These are phyloP conservation scores for Auriculariales sp. DNA, from an alignment of 768 basidiomycete species.

Conservation along the genomic window DNA sequence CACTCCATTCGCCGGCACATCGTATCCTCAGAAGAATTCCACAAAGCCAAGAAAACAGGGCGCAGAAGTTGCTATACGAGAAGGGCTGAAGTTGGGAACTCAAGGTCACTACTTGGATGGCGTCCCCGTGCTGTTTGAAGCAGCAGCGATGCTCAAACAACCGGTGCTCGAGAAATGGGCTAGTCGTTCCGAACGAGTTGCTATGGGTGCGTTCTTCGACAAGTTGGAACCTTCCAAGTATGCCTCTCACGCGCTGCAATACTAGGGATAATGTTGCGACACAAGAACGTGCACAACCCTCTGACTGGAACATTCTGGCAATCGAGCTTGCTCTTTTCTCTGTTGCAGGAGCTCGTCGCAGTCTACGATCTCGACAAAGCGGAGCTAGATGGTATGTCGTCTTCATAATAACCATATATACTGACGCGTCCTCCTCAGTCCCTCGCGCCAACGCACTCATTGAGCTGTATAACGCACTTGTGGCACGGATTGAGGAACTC, in stretches of 20 bases:
- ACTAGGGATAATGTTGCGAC: constrained; percentile 53
- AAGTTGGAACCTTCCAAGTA: neutral
- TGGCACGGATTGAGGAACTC: constrained; percentile 42
- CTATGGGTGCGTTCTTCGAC: constrained; percentile 33
- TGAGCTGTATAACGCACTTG: constrained; percentile 50
- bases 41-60: constrained; percentile 46
- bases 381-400: constrained; percentile 23
- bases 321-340: constrained; percentile 56
- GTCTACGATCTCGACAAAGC: constrained; percentile 30
- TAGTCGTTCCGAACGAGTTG: constrained; percentile 33
- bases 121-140: constrained; percentile 49
- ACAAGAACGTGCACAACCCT: constrained; percentile 49
- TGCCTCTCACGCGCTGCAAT: neutral
- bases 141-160: constrained; percentile 28
- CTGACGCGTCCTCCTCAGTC: constrained; percentile 19
- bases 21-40: constrained; percentile 47
- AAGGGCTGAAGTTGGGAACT: constrained; percentile 57
- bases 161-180: constrained; percentile 22
- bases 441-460: constrained; percentile 34
- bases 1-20: constrained; percentile 50
- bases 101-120: constrained; percentile 70
- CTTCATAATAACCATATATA: constrained; percentile 6
- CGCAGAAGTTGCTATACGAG: constrained; percentile 58
- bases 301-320: constrained; percentile 54
- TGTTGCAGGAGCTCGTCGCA: constrained; percentile 54